Conservation (phyloP, 2,329 filamentous ascomycete genomes). For the Aspergillus clavatus region DNA sequence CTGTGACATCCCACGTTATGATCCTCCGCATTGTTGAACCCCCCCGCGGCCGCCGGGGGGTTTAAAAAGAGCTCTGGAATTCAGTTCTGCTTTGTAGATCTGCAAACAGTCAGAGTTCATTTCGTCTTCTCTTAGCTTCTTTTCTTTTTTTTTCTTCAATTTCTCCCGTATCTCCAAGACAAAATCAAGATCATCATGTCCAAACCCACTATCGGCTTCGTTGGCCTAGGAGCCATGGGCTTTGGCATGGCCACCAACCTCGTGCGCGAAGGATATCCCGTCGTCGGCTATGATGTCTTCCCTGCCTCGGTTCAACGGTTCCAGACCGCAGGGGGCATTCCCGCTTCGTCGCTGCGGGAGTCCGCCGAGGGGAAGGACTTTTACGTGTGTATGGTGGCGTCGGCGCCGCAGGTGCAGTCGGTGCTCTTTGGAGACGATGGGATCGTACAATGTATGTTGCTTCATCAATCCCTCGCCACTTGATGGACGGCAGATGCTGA, state of each 20-base stretch:
- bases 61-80: too few relatives aligned
- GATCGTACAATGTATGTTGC: conserved; percentile 34
- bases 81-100: too few relatives aligned
- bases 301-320: conserved; percentile 63
- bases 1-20: too few relatives aligned
- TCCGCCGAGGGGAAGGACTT: conserved; percentile 57
- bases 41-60: too few relatives aligned
- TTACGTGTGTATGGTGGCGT: conserved; percentile 72
- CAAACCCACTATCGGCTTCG: conserved; percentile 57
- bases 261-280: conserved; percentile 60
- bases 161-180: not conserved
- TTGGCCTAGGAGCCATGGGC: conserved; percentile 76
- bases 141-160: too few relatives aligned
- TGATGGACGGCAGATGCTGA: not conserved
- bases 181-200: conserved; percentile 29
- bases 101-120: too few relatives aligned
- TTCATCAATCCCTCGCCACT: too few relatives aligned
- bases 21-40: too few relatives aligned
- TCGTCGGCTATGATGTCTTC: conserved; percentile 69
- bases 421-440: conserved; percentile 60
- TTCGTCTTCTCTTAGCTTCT: too few relatives aligned
- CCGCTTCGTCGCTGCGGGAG: conserved; percentile 56
- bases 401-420: conserved; percentile 61
- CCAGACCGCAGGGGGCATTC: conserved; percentile 55
- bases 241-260: conserved; percentile 76